Evolutionary conservation across 345 rosid species (phyloP), one percentile per base, ranked within the genome.

Genomic region (Citrus hindsii): DNA sequence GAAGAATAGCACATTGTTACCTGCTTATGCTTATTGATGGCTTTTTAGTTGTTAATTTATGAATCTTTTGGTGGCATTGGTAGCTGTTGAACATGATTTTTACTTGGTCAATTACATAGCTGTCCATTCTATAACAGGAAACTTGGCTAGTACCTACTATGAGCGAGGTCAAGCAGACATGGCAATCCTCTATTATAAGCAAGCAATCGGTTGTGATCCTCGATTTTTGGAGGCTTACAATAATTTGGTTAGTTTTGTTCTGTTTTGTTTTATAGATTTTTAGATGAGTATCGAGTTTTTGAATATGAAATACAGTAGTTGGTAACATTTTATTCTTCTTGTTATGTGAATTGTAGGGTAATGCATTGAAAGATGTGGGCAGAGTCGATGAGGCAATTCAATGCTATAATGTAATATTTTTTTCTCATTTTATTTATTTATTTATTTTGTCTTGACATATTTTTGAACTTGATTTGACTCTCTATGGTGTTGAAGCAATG

Each of bases 161-260:
- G 98, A 97, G 81, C 90, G 87, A 87, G 94, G 96, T 74, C 97
- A 94, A 80, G 80, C 91, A 74, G 99, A 94, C 75, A 58, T 92
- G 90, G 96, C 99, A 67, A 93, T 97, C 78, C 85, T 87, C 60
- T 91, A 94, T 81, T 94, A 94, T 80, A 93, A 89, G 87, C 95
- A 86, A 88, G 99, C 99, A 53, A 84, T 97, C 83, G 63, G 90
- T 63, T 88, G 87, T 67, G 99, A 97, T 88, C 85, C 92, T 28
- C 85, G 96, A 83, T 94, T 89, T 86, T 79, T 94, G 86, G 99
- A 97, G 91, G 99, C 98, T 38, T 97, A 94, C 77, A 97, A 94
- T 80, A 94, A 94, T 88, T 85, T 97, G 98, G 99, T 97, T 83
- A 76, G 93, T 84, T 77, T 75, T 69, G 24, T 4, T 56, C 48